Evolutionary conservation across 495 filamentous ascomycete species (phyloP), one percentile per base, ranked within the genome.

Genomic region (Penicillium nucicola): DNA sequence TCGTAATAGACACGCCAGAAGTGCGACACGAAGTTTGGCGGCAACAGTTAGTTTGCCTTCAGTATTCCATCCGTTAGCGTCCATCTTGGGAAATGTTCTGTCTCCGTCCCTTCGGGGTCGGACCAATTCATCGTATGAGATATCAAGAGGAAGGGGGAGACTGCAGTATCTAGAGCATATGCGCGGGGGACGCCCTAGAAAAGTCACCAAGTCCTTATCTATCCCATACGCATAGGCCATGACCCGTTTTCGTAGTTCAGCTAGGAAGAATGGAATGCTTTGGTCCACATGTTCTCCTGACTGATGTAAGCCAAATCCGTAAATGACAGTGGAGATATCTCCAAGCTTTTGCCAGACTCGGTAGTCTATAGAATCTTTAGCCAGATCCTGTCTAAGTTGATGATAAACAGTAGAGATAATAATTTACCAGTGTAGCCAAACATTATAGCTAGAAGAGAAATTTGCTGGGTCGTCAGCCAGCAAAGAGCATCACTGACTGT

Each of bases 271-370:
- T 0, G 74, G 71, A 6, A 67, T 59, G 11, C 12, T 25, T 15
- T 31, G 14, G 9, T 33, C 41, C 15, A 25, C 15, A 18, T 57
- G 35, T 28, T 17, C 14, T 5, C 9, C 14, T 43, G 69, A 64
- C 53, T 72, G 72, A 50, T 81, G 78, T 4, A 79, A 64, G 19
- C 76, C 78, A 10, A 78, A 58, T 23, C 75, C 73, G 22, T 50
- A 58, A 7, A 58, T n/a, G 2, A 54, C 14, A 4, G 55, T 54
- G 13, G 44, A 41, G 19, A 58, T 32, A 18, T 54, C 40, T 25
- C 55, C 55, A 2, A 58, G 31, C 7, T 30, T 31, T 38, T 58
- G 40, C 51, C 55, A 55, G 15, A 52, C 38, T 5, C 45, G 45
- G 15, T 50, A 58, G 17, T 54, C 55, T 58, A 40, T 38, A 2